Base-by-base conservation (phyloP, 495 filamentous ascomycete species). In the Aspergillus sclerotioniger region DNA sequence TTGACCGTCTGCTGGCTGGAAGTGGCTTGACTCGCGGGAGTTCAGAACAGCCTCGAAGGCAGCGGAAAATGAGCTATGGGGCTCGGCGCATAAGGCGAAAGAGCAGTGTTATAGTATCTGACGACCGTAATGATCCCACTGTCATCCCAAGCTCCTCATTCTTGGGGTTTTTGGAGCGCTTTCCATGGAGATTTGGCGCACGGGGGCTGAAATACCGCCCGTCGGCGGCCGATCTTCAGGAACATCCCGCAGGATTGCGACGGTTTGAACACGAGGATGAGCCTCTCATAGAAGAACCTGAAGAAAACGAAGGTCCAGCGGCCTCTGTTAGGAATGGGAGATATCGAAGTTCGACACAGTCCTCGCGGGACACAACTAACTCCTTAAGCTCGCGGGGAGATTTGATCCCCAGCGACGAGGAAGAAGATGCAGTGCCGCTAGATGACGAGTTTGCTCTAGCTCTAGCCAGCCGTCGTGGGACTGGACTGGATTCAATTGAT, bases 361-460 rank as follows among this genome's bases (percentile, higher is more conserved):
- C 82, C n/a, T 96, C 90, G 8, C 87, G 87, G 5, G 86, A 87
- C 31, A 96, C 92, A 0, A 84, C 82, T n/a, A 94, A 92, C 59
- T 96, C 92, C 3, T 83, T 91, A 44, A 88, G 94, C 64, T 96
- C 92, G n/a, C 81, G 95, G 51, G 92, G 91, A 0, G 94, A 99
- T 71, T 76, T 99, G 19, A 92, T 96, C 61, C 91, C 90, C 1
- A 97, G 93, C 62, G 92, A 96, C 59, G 94, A 97, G 58, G 90
- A 89, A 56, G 87, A 91, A 68, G 90, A 98, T 78, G 94, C 94
- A 1, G 84, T 97, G 21, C 92, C 94, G 1, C 75, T 98, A 51
- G 90, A 92, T 63, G 94, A 98, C 71, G 94, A 98, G 64, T 96
- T 98, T 62, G 85, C 90, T 1, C 84, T 96, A 72, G 82, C 84